Evolutionary conservation across 1,284 basidiomycete genomes (phyloP), one percentile per base, ranked within the genome.

Genomic region (Boletus semigastroideus): DNA sequence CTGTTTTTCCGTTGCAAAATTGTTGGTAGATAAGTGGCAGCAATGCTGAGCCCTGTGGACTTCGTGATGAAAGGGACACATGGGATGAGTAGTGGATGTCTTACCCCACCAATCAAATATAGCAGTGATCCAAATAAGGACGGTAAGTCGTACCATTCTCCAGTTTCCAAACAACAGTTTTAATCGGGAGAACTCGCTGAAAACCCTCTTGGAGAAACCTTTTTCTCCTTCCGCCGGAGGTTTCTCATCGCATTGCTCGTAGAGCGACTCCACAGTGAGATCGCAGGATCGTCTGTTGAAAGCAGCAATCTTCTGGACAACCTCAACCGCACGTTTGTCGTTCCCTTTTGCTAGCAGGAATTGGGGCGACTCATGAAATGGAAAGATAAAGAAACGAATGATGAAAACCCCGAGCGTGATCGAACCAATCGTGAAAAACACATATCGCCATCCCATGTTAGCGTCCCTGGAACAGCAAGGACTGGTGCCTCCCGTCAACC

Each of bases 381-480:
- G 58, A n/a, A 60, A 60, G 2, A 62, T 31, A 36, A 60, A 62
- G 20, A 47, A 51, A 17, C 60, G 54, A 16, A 55, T 0, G 39
- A 62, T 27, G 27, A 60, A 58, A 16, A 63, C 30, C 2, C 33
- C 39, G 8, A 60, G 41, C 2, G 60, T 63, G 14, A 63, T 50
- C 1, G 52, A 39, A n/a, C 33, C 41, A 6, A 48, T 5, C 2
- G 55, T 41, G 42, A 62, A 60, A 22, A 58, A 33, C 2, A 60
- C 10, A 30, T 60, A 60, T 36, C 58, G 49, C 59, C 59, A 61
- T 13, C 59, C 61, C 60, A 60, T 62, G 34, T 60, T 60, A 17
- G 4, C 41, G 4, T 46, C 38, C 34, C 16, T 62, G 7, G 60
- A 57, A 31, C 59, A 60, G 10, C 59, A 60, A 25, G 59, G 60